phyloP scores from a whole-genome alignment of 805 yeast species.

The Zygosaccharomyces bailii region DNA sequence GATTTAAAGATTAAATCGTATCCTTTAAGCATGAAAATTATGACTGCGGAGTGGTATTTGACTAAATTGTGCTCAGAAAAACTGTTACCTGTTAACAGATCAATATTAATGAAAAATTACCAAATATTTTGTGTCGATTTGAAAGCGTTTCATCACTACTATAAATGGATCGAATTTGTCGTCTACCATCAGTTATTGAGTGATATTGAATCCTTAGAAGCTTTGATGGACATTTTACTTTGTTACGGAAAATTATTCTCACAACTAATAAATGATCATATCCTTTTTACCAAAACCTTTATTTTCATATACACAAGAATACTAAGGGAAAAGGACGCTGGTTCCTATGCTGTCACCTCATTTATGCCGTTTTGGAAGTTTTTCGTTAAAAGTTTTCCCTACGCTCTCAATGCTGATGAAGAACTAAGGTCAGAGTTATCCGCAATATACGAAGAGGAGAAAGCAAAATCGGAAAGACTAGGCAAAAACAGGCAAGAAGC shows the following conservation, averaged over 20 bases:
- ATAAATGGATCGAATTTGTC: conserved; percentile 35
- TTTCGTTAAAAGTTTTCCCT: conserved; percentile 30
- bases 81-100: conserved; percentile 18
- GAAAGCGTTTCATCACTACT: conserved; percentile 34
- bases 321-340: conserved; percentile 23
- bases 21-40: conserved; percentile 44
- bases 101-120: conserved; percentile 21
- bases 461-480: conserved; percentile 23
- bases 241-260: conserved; percentile 35
- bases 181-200: conserved; percentile 32
- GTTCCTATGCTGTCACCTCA: conserved; percentile 23
- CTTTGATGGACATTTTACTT: conserved; percentile 30
- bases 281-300: conserved; percentile 34
- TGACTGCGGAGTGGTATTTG: conserved; percentile 49
- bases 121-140: conserved; percentile 25
- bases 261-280: conserved; percentile 38
- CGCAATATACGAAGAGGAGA: conserved; percentile 32
- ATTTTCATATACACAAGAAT: conserved; percentile 28
- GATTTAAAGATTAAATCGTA: conserved; percentile 22
- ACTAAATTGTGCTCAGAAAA: conserved; percentile 40
- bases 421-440: conserved; percentile 28
- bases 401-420: conserved; percentile 29
- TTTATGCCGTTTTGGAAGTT: conserved; percentile 36
- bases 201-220: conserved; percentile 30
- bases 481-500: conserved; percentile 21